Conservation (phyloP, 202 grass and related monocot species). For the Setaria viridis region DNA sequence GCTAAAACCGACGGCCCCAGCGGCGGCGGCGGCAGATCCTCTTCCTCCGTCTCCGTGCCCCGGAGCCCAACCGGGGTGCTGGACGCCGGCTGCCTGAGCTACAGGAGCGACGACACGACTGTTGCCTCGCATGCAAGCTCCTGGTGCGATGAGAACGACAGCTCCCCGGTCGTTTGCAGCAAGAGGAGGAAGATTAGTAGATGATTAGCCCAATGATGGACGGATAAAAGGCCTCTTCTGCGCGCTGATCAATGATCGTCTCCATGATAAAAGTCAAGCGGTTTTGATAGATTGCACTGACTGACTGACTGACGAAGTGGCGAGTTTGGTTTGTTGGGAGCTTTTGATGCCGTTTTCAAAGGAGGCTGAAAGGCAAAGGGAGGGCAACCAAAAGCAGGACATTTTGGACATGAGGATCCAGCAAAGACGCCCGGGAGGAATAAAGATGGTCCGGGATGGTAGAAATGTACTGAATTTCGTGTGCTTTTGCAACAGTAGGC, state of each 20-base stretch:
- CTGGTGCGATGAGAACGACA: slow-evolving; percentile 41
- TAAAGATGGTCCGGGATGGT: slow-evolving; percentile 40
- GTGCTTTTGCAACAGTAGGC: slow-evolving; percentile 30
- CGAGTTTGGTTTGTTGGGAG: not conserved
- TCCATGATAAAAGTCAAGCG: slow-evolving; percentile 41
- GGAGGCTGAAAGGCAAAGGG: slow-evolving; percentile 30
- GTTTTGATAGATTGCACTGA: slow-evolving; percentile 36
- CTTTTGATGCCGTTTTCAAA: slow-evolving; percentile 42
- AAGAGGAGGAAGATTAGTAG: slow-evolving; percentile 91
- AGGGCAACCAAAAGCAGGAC: slow-evolving; percentile 54
- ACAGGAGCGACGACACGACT: slow-evolving; percentile 45
- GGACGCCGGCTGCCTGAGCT: slow-evolving; percentile 81
- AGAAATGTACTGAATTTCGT: slow-evolving; percentile 24
- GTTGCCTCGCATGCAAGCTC: slow-evolving; percentile 42
- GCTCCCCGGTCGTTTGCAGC: slow-evolving; percentile 54
- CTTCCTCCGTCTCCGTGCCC: slow-evolving; percentile 37
- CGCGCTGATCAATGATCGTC: not conserved
- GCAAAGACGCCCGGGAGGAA: slow-evolving; percentile 32
- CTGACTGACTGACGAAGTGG: not conserved
- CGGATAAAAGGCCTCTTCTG: not conserved
- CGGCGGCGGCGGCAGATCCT: slow-evolving; percentile 8
- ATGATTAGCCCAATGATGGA: slow-evolving; percentile 53
- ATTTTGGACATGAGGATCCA: slow-evolving; percentile 44
- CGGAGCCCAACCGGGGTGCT: slow-evolving; percentile 81
- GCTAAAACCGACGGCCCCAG: slow-evolving; percentile 11